These are phyloP conservation scores for Candida glaebosa DNA, from an alignment of 805 yeast species.

Conservation along the genomic window DNA sequence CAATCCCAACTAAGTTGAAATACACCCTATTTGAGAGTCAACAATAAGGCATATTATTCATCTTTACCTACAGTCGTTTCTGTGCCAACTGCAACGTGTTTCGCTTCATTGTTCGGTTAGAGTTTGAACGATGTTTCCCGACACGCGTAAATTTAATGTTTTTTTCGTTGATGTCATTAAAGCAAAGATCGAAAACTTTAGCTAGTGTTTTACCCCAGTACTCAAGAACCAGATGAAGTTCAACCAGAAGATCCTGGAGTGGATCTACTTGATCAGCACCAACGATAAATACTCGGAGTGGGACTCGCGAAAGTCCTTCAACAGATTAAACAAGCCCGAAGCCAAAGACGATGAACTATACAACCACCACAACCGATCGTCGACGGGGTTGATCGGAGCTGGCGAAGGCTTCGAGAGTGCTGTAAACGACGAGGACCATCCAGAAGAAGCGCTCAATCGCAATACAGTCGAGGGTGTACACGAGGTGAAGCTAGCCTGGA, in stretches of 20 bases:
- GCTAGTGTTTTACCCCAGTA: too few species aligned
- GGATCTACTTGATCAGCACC: constrained; percentile 61
- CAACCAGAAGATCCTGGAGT: constrained; percentile 47
- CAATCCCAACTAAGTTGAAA: too few species aligned
- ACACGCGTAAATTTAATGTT: neutral
- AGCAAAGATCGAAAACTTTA: neutral
- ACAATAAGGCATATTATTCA: too few species aligned
- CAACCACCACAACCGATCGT: constrained; percentile 24
- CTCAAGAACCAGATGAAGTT: constrained; percentile 14
- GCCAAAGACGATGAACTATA: constrained; percentile 27
- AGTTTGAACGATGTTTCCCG: too few species aligned
- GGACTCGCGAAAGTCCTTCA: constrained; percentile 46
- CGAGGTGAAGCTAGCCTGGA: constrained; percentile 78
- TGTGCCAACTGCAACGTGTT: too few species aligned
- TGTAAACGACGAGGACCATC: neutral
- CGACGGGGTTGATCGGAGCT: constrained; percentile 16
- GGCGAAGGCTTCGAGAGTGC: constrained; percentile 1
- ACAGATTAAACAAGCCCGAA: constrained; percentile 41
- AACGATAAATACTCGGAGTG: constrained; percentile 70
- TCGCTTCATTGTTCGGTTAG: too few species aligned
- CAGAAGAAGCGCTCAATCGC: constrained; percentile 31
- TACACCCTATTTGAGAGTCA: too few species aligned
- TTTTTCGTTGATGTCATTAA: neutral
- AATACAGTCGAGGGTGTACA: constrained; percentile 60
- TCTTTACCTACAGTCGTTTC: too few species aligned